phyloP scores from a whole-genome alignment of 169 alveolate genomes.

The Eimeria falciformis region DNA sequence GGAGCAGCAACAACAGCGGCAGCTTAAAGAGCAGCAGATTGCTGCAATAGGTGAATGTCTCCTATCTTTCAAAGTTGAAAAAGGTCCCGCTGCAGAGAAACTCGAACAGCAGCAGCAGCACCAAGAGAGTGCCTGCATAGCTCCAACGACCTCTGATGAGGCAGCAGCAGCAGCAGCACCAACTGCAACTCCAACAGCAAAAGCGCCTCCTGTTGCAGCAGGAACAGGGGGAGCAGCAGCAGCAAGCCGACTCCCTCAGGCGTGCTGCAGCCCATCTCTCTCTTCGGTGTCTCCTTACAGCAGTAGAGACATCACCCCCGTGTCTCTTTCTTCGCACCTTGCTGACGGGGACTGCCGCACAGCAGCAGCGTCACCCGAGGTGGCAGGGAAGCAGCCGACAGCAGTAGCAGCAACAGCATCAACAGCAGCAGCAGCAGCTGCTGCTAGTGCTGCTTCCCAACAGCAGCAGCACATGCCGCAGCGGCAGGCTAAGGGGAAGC shows the following conservation, averaged over 20 bases:
- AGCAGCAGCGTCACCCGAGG: conserved; percentile 58
- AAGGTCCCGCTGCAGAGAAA: too few relatives aligned
- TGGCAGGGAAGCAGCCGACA: conserved; percentile 22
- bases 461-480: neutral
- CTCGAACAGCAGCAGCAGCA: conserved; percentile 14
- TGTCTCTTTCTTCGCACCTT: conserved; percentile 3
- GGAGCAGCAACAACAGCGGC: conserved; percentile 19
- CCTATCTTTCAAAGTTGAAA: too few relatives aligned
- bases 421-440: conserved; percentile 52
- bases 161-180: neutral
- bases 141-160: neutral
- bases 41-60: too few relatives aligned
- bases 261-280: conserved; percentile 11
- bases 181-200: too few relatives aligned
- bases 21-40: neutral
- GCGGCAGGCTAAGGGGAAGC: neutral
- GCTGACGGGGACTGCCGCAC: conserved; percentile 53
- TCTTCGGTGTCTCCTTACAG: conserved; percentile 36
- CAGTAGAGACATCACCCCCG: conserved; percentile 46
- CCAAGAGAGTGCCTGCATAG: neutral
- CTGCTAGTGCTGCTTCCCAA: conserved; percentile 20
- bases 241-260: neutral
- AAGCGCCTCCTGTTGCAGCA: too few relatives aligned
- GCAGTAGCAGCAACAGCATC: conserved; percentile 15
- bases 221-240: conserved; percentile 1